phyloP scores from a whole-genome alignment of 352 stramenopile genomes.

The Globisporangium spiculum region DNA sequence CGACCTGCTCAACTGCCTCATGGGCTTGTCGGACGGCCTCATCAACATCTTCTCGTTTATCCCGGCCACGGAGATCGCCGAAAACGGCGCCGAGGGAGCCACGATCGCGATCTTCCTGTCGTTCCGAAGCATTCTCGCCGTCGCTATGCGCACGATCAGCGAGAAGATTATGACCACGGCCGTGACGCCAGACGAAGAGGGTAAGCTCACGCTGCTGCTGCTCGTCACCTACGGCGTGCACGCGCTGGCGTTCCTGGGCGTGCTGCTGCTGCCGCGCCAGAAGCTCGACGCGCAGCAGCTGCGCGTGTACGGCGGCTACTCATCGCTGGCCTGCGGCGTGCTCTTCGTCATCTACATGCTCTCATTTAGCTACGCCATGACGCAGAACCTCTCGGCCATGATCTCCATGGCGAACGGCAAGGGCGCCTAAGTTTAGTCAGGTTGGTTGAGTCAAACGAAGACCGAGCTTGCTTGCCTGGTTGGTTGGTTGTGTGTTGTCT shows the following conservation, averaged over 20 bases:
- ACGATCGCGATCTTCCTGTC: conserved; percentile 49
- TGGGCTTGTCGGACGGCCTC: conserved; percentile 55
- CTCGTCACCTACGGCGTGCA: conserved; percentile 62
- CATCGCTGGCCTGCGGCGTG: conserved; percentile 38
- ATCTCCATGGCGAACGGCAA: conserved; percentile 18
- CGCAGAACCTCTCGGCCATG: conserved; percentile 19
- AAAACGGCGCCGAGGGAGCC: conserved; percentile 66
- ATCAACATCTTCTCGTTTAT: conserved; percentile 68
- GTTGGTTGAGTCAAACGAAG: background rate
- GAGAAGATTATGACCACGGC: conserved; percentile 21
- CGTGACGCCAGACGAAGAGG: background rate
- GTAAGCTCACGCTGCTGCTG: conserved; percentile 33
- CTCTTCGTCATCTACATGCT: conserved; percentile 58
- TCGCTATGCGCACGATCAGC: conserved; percentile 38
- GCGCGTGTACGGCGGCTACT: conserved; percentile 48
- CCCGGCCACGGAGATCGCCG: conserved; percentile 54
- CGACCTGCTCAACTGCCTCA: conserved; percentile 46
- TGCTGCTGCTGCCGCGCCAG: conserved; percentile 41
- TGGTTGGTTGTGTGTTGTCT: background rate
- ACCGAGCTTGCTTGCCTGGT: background rate
- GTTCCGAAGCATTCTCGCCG: conserved; percentile 17
- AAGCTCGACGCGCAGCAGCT: conserved; percentile 50
- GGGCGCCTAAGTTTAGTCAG: background rate
- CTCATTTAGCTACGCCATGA: conserved; percentile 55
- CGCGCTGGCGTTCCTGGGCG: conserved; percentile 37